Conservation (phyloP, 2,329 filamentous ascomycete species). For the Neospermospora avenae region DNA sequence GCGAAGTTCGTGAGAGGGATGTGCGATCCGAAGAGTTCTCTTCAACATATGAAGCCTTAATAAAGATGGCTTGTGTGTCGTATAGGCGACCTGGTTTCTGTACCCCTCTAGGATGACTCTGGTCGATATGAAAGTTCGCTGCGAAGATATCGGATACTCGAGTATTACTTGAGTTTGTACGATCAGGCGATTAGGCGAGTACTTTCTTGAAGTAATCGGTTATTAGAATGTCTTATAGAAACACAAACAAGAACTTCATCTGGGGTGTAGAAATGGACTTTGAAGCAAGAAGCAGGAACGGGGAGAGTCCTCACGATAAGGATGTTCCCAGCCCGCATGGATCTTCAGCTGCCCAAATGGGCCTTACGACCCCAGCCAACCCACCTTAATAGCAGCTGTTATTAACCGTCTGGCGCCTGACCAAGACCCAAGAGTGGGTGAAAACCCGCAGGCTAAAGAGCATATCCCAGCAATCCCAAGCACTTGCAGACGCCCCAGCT, state of each 20-base stretch:
- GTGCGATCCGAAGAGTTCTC: background rate
- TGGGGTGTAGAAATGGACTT: background rate
- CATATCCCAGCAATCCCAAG: background rate
- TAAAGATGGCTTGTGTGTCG: background rate
- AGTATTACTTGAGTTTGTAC: too few relatives aligned
- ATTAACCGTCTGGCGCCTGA: conserved; percentile 8
- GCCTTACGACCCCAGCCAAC: conserved; percentile 1
- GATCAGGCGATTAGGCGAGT: background rate
- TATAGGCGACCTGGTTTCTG: background rate
- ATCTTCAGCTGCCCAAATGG: background rate
- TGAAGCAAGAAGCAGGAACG: conserved; percentile 7
- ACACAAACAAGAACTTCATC: background rate
- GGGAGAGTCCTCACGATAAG: conserved; percentile 8
- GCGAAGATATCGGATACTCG: background rate
- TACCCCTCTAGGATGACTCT: background rate
- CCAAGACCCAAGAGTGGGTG: conserved; percentile 6
- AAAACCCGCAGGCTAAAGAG: conserved; percentile 7
- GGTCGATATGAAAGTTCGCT: background rate
- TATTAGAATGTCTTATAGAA: background rate
- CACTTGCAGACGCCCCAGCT: background rate
- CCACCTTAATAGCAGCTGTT: background rate
- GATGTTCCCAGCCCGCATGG: conserved; percentile 11
- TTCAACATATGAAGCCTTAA: background rate
- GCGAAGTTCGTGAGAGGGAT: background rate
- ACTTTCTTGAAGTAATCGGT: background rate